phyloP scores from a whole-genome alignment of 2,329 filamentous ascomycete species.

The Colletotrichum lupini region DNA sequence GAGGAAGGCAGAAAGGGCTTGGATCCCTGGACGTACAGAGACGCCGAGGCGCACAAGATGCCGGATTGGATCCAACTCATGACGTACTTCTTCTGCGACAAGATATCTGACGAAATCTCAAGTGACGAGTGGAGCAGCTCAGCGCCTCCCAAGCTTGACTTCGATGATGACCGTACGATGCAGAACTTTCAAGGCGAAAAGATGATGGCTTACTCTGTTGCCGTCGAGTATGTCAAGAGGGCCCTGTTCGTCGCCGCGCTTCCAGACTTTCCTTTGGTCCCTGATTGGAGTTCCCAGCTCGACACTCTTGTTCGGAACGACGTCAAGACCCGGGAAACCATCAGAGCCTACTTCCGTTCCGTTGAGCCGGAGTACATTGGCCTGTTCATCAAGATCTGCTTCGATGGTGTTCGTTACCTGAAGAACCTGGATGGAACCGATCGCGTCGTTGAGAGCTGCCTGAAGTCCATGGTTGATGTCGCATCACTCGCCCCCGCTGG shows the following conservation, averaged over 20 bases:
- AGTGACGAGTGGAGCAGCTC: constrained; percentile 7
- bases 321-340: constrained; percentile 68
- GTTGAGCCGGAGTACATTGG: constrained; percentile 52
- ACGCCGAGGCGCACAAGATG: constrained; percentile 42
- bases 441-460: constrained; percentile 57
- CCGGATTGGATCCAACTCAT: constrained; percentile 66
- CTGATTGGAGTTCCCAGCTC: constrained; percentile 86
- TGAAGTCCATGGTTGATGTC: constrained; percentile 64
- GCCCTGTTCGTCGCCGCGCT: constrained; percentile 64
- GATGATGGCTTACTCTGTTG: constrained; percentile 71
- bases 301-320: constrained; percentile 79
- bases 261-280: constrained; percentile 68
- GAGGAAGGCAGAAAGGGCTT: constrained; percentile 93
- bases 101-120: constrained; percentile 16
- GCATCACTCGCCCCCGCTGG: constrained; percentile 62
- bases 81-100: constrained; percentile 57
- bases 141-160: constrained; percentile 18
- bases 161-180: constrained; percentile 47
- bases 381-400: constrained; percentile 63
- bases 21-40: constrained; percentile 70
- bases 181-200: constrained; percentile 60
- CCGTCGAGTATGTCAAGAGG: constrained; percentile 74
- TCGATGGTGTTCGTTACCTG: constrained; percentile 63
- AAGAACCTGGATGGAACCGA: constrained; percentile 46
- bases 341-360: constrained; percentile 64